Evolutionary conservation across 768 basidiomycete species (phyloP), one percentile per base, ranked within the genome.

Genomic region (Pleurotus eryngii): DNA sequence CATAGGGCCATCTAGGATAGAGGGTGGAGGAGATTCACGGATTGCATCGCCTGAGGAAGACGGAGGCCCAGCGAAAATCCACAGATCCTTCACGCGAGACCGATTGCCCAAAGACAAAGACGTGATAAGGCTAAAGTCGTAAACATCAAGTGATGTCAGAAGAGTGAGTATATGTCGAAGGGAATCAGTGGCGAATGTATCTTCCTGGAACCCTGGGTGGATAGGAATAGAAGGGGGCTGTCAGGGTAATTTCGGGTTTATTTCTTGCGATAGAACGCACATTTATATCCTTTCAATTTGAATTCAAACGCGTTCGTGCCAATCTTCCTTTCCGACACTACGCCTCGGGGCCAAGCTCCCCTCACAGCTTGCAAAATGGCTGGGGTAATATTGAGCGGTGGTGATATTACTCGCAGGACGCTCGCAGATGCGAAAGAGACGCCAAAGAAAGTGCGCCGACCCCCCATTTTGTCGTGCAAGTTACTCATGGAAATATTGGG

Each of bases 351-450:
- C 90, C 89, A 91, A 35, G 90, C 81, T 18, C 77, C 81, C 57
- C 89, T 80, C 17, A 91, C 87, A 15, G 89, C 86, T 65, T 88
- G 85, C n/a, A 91, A 75, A 56, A 91, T 89, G 55, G 89, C 89
- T 8, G 89, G 89, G 5, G 90, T 91, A 35, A 84, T 79, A 60
- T 85, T 81, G 27, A 90, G 78, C 14, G 89, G 89, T n/a, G 90
- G 89, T 26, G 81, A 77, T 55, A 91, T 84, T 53, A 91, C 90
- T 51, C 88, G 84, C 73, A 91, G 77, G 53, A 81, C 61, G 2
- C 83, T 89, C 30, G 80, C 76, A 35, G 86, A 89, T 14, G 82
- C 63, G 66, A 91, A 91, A 14, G 89, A 90, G 38, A 91, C 73
- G 1, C 86, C 89, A 68, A 91, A 91, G 4, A 86, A 83, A 38